Evolutionary conservation across 2,329 filamentous ascomycete genomes (phyloP).

Genomic region (Didymella sp.): DNA sequence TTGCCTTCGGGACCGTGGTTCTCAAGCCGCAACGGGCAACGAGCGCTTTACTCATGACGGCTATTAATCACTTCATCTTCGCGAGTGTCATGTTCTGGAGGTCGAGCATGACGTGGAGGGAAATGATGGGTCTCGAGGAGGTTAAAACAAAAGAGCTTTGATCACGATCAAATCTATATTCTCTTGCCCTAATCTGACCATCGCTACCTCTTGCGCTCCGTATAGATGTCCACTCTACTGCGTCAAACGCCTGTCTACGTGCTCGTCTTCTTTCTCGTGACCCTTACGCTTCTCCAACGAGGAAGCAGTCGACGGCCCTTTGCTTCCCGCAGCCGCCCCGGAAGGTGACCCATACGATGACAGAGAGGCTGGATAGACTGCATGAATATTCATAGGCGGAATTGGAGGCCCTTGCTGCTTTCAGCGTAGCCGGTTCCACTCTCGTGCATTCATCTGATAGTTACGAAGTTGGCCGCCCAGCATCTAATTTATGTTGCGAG

Average conservation of each 20-base stretch:
- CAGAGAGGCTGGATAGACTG: not conserved
- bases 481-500: not conserved
- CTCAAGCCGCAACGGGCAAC: slow-evolving; percentile 24
- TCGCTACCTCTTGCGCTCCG: not conserved
- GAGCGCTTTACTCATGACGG: slow-evolving; percentile 24
- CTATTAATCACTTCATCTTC: slow-evolving; percentile 26
- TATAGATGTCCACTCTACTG: not conserved
- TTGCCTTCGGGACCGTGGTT: slow-evolving; percentile 22
- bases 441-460: not conserved
- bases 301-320: not conserved
- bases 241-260: not conserved
- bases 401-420: not conserved
- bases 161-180: not conserved
- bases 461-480: not conserved
- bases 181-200: not conserved
- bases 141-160: not conserved
- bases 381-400: not conserved
- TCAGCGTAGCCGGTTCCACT: not conserved
- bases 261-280: not conserved
- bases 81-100: slow-evolving; percentile 12
- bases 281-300: not conserved
- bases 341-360: not conserved
- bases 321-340: not conserved
- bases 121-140: slow-evolving; percentile 1
- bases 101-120: not conserved